A percentile compares a stretch with the other conserved stretches of the same genome.
phyloP scores from a whole-genome alignment of 306 rosid genomes.

The Ziziphus jujuba region DNA sequence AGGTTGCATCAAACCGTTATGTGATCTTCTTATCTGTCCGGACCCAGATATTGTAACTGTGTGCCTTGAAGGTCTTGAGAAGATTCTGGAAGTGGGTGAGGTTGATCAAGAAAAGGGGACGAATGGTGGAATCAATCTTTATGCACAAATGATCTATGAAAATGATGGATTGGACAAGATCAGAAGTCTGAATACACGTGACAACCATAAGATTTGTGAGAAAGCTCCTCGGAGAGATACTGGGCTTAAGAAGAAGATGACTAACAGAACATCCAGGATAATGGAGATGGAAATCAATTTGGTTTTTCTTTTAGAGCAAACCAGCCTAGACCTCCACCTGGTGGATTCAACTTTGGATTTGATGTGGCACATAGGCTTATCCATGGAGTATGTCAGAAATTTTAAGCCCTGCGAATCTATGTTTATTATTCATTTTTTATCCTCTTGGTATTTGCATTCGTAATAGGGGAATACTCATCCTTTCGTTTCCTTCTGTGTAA shows the following conservation, averaged over 20 bases:
- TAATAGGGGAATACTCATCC: no score
- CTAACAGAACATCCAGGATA: slow-evolving; percentile 36
- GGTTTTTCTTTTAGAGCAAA: slow-evolving; percentile 44
- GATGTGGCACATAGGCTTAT: slow-evolving; percentile 41
- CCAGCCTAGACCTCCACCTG: slow-evolving; percentile 51
- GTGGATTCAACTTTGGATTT: slow-evolving; percentile 63
- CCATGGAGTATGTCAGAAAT: slow-evolving; percentile 18
- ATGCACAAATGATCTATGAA: slow-evolving; percentile 51
- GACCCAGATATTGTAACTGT: slow-evolving; percentile 53
- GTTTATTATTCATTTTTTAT: not conserved
- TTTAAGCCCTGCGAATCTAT: not conserved
- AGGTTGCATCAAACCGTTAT: slow-evolving; percentile 61
- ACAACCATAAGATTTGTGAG: slow-evolving; percentile 61
- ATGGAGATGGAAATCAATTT: slow-evolving; percentile 42
- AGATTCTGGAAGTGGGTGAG: slow-evolving; percentile 65
- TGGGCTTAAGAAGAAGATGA: slow-evolving; percentile 71
- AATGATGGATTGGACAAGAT: slow-evolving; percentile 66
- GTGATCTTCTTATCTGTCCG: slow-evolving; percentile 57
- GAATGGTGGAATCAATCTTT: slow-evolving; percentile 41
- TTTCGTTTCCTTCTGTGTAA: no score
- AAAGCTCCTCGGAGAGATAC: slow-evolving; percentile 69
- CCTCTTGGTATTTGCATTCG: no score
- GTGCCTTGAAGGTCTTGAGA: slow-evolving; percentile 66
- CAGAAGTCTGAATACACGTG: slow-evolving; percentile 50
- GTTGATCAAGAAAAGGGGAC: slow-evolving; percentile 61